Evolutionary conservation across 129 eudicot genomes (phyloP), one percentile per base, ranked within the genome.

Genomic region (Escallonia rubra): DNA sequence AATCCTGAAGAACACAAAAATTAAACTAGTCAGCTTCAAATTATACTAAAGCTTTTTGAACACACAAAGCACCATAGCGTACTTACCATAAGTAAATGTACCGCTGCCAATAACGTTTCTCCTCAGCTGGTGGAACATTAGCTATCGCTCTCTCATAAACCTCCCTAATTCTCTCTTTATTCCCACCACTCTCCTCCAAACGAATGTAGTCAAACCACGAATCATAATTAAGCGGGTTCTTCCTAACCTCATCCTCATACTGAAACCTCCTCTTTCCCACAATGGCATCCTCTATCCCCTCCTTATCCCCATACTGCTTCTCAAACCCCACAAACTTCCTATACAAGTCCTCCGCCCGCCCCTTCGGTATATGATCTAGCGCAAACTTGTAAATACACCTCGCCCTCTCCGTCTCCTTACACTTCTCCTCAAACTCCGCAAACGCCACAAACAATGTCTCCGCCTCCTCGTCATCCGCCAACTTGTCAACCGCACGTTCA

Each of bases 201-300:
- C 95, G 63, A 53, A 92, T 76, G 43, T 90, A 90, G 59, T 90
- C 97, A 78, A 92, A 92, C 98, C 98, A 92, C 0, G 84, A 80
- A 72, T 92, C 98, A 59, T 92, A 92, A 61, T 92, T 89, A 2
- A 86, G 77, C 2, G 98, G 98, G 63, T 88, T 88, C 72, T 89
- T 92, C 78, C 85, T 81, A 42, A 89, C 91, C 64, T 92, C 95
- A 48, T 89, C 96, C 83, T 89, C 96, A 43, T 92, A 92, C 44
- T 88, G 95, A 82, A 92, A 92, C 85, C 98, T 78, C 69, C 95
- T 78, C 77, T 92, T 89, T 70, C 96, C 96, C 10, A 92, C 91
- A 58, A 92, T 89, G 5, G 96, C 98, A 82, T 92, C 96, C 77
- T 92, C 98, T 45, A 92, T 89, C 23, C 98, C 98, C n/a, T 84